phyloP scores from a whole-genome alignment of 345 rosid species.

The Geranium rotundifolium region DNA sequence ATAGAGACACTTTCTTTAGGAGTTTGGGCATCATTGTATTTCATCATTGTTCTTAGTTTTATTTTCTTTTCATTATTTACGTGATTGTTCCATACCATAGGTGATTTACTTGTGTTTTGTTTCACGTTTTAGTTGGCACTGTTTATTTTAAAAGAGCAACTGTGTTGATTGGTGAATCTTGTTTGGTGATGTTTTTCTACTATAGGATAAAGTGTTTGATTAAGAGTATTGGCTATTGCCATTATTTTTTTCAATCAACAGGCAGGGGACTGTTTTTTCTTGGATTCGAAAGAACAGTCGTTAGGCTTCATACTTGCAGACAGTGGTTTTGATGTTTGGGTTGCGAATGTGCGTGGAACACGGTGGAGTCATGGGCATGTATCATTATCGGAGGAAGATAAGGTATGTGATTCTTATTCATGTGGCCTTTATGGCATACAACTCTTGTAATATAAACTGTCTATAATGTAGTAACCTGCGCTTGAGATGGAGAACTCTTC shows the following conservation, averaged over 20 bases:
- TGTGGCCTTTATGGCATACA: neutral
- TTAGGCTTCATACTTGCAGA: constrained; percentile 83
- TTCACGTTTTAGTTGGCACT: no score
- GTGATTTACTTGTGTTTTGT: no score
- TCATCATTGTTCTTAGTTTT: no score
- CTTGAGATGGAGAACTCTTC: neutral
- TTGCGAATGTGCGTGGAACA: constrained; percentile 86
- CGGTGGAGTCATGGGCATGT: constrained; percentile 75
- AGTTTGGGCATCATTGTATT: no score
- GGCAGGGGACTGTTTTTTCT: constrained; percentile 88
- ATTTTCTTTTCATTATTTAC: no score
- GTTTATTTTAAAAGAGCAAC: no score
- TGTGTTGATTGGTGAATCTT: no score
- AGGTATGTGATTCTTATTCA: constrained; percentile 31
- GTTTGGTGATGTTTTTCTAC: neutral
- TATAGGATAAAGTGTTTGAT: neutral
- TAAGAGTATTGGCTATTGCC: constrained; percentile 2
- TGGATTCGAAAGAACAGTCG: constrained; percentile 54
- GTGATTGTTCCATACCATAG: no score
- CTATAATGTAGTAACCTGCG: neutral
- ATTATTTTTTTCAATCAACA: constrained; percentile 14
- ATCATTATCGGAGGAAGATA: constrained; percentile 52
- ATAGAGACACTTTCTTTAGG: no score
- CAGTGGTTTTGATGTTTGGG: constrained; percentile 89
- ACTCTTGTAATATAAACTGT: neutral